Evolutionary conservation across 2,329 filamentous ascomycete genomes (phyloP), one percentile per base, ranked within the genome.

Genomic region (Ophiosphaerella korrae): DNA sequence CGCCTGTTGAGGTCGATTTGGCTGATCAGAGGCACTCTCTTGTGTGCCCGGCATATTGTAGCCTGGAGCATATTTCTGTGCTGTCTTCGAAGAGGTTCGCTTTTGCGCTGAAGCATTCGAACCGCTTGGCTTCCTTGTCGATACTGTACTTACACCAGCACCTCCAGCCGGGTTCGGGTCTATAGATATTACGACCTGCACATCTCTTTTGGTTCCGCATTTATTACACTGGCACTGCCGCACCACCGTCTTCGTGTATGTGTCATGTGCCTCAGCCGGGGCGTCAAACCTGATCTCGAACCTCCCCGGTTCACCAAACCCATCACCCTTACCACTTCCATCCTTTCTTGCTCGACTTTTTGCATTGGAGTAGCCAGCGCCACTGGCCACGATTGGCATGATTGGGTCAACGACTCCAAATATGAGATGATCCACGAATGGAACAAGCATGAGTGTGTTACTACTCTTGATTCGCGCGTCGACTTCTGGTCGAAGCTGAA

Each of bases 201-300:
- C 70, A 55, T 73, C 70, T 45, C 71, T 60, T 31, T 64, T 65
- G 9, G 61, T 66, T 2, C 70, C 71, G 45, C 71, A 74, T 50
- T 72, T 73, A 52, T 70, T 53, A 37, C 71, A 74, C 50, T 70
- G 61, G 39, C 67, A 72, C 51, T 69, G 65, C 16, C 68, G 49
- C 2, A 66, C 61, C 9, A 72, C 66, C 18, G 46, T 70, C 56
- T 60, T 68, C 34, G 64, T 67, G 29, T 66, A 62, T 9, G 71
- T 73, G 39, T 71, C 67, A 2, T 53, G 50, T 8, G 67, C 45
- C 11, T 68, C 62, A 8, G 56, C 44, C 5, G 67, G 68, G 1
- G 70, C 61, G 53, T 74, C 66, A 34, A 74, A 72, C 11, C 69
- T 50, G 37, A 73, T 67, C 52, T 73, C 69, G 23, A 73, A 70